Conservation (phyloP, 768 basidiomycete genomes). For the Austroboletus eburneus region DNA sequence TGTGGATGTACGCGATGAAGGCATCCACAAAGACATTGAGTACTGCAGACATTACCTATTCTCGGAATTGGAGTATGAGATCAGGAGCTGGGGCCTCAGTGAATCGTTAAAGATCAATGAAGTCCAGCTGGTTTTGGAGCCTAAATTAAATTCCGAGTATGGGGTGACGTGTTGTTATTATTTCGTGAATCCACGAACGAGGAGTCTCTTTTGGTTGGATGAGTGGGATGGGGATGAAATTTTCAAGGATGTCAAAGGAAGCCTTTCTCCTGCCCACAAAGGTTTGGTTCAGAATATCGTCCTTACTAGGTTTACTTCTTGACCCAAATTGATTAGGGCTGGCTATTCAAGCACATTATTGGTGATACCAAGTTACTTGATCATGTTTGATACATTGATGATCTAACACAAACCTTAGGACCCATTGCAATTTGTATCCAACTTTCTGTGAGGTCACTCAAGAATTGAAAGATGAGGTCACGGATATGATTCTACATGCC, state of each 20-base stretch:
- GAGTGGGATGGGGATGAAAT: conserved; percentile 34
- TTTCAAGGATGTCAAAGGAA: conserved; percentile 21
- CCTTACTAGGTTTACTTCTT: not conserved
- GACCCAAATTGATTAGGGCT: conserved; percentile 20
- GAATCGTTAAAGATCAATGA: conserved; percentile 25
- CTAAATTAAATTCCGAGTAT: conserved; percentile 20
- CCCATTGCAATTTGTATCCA: conserved; percentile 33
- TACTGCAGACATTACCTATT: conserved; percentile 26
- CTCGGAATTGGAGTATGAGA: conserved; percentile 16
- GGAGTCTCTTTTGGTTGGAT: conserved; percentile 55
- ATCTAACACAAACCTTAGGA: conserved; percentile 25
- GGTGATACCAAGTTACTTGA: conserved; percentile 24
- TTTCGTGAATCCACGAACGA: conserved; percentile 44
- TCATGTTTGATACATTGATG: not conserved
- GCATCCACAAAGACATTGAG: conserved; percentile 31
- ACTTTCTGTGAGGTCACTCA: conserved; percentile 24
- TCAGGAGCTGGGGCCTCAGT: conserved; percentile 11
- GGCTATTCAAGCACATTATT: conserved; percentile 36
- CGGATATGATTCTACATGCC: conserved; percentile 25
- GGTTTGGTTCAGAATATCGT: conserved; percentile 15
- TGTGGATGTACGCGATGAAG: conserved; percentile 43
- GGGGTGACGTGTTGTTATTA: conserved; percentile 42
- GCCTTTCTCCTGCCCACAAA: conserved; percentile 20
- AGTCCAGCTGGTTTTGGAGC: conserved; percentile 46
- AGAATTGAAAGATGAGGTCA: conserved; percentile 24